Conservation (phyloP, 805 yeast genomes). For the Ogataea allantospora region DNA sequence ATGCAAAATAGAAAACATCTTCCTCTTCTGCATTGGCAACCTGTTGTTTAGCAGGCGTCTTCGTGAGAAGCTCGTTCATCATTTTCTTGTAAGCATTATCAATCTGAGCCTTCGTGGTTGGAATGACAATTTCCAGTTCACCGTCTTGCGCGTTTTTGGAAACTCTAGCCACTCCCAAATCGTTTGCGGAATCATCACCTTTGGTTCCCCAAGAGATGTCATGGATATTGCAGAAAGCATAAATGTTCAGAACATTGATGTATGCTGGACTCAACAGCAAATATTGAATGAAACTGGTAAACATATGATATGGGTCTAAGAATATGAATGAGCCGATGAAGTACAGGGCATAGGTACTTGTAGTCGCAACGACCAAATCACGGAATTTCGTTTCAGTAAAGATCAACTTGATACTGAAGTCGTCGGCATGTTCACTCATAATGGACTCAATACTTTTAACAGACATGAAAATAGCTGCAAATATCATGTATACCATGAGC, state of each 20-base stretch:
- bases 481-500: conserved; percentile 83
- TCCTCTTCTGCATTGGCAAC: conserved; percentile 39
- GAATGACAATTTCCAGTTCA: conserved; percentile 66
- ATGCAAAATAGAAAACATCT: conserved; percentile 83
- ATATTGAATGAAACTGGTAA: conserved; percentile 84
- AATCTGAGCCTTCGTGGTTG: conserved; percentile 73
- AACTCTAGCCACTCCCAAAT: conserved; percentile 77
- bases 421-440: conserved; percentile 34
- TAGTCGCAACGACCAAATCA: conserved; percentile 81
- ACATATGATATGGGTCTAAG: conserved; percentile 90
- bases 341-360: conserved; percentile 81
- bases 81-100: conserved; percentile 70
- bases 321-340: conserved; percentile 75
- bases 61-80: conserved; percentile 53
- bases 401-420: conserved; percentile 44
- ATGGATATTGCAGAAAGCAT: conserved; percentile 94
- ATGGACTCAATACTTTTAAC: conserved; percentile 53
- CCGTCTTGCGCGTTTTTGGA: conserved; percentile 53
- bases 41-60: conserved; percentile 27
- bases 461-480: conserved; percentile 82
- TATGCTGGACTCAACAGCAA: conserved; percentile 83
- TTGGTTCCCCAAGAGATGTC: conserved; percentile 98
- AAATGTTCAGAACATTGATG: conserved; percentile 86
- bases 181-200: conserved; percentile 71
- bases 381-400: conserved; percentile 73